Evolutionary conservation across 2,329 filamentous ascomycete species (phyloP).

Genomic region (Tothia fuscella): DNA sequence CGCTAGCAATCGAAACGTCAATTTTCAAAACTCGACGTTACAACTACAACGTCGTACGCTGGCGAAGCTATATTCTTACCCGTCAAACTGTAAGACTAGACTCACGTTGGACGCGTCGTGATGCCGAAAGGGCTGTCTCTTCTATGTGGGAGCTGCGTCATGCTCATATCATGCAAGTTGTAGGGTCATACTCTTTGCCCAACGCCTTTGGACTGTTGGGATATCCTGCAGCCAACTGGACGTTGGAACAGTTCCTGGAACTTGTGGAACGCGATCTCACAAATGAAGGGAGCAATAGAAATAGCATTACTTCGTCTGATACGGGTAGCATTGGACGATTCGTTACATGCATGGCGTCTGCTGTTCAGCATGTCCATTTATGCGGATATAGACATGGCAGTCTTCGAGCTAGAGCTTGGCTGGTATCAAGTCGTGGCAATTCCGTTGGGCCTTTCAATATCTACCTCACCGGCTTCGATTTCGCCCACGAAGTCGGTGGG

Average conservation of each 20-base stretch:
- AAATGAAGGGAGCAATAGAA: neutral
- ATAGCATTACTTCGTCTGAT: no score
- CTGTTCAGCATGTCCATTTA: neutral
- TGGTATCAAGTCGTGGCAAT: constrained; percentile 1
- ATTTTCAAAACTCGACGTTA: neutral
- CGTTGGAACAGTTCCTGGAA: constrained; percentile 7
- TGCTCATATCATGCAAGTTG: constrained; percentile 3
- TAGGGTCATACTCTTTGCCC: neutral
- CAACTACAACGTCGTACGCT: neutral
- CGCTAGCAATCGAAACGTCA: neutral
- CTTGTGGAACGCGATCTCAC: no score
- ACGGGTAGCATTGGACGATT: neutral
- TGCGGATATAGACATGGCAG: neutral
- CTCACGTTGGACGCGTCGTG: neutral
- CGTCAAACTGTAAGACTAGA: constrained; percentile 1
- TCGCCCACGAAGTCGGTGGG: neutral
- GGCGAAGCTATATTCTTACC: constrained; percentile 1
- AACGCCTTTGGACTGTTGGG: neutral
- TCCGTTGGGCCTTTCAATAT: neutral
- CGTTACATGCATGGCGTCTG: constrained; percentile 1
- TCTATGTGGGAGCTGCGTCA: neutral
- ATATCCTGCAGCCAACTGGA: constrained; percentile 6
- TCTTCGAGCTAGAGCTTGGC: neutral
- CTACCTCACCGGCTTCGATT: constrained; percentile 1
- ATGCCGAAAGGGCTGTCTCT: neutral